Evolutionary conservation across 805 yeast genomes (phyloP), one percentile per base, ranked within the genome.

Genomic region (Citeromyces matritensis): DNA sequence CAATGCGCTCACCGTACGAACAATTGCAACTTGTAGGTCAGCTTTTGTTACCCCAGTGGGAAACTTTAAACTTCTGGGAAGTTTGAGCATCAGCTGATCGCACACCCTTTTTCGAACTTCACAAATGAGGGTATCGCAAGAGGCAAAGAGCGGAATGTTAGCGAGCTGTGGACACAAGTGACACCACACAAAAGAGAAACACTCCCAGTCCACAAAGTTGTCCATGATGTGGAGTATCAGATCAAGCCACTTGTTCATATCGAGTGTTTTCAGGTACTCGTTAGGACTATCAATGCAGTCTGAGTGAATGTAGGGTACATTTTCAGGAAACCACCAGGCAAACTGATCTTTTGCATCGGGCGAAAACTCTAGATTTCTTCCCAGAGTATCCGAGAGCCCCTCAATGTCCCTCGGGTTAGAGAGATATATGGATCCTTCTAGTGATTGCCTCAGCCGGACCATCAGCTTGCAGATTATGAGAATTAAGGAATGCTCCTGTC

Each of bases 101-200:
- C 83, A 74, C 2, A 77, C 42, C 1, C 41, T 15, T 7, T 36
- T 33, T 35, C 66, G 58, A 13, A 73, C 49, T 12, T 53, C 44
- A 26, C 53, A 40, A 9, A 70, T 57, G 15, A 58, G 60, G 4
- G 49, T 49, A n/a, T 45, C 48, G 15, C 64, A 54, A 3, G 56
- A 49, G 23, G 53, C 48, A 39, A 77, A 77, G 6, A 82, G 51
- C 9, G 50, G 51, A 38, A 72, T 46, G 40, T 73, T 75, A 8
- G 80, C 58, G 21, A 82, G 43, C 42, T 81, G 93, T 0, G 82
- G 69, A 42, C 84, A 73, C 33, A 80, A 59, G 47, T 78, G 83
- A 0, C 79, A 69, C 59, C 76, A 57, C 1, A 73, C 49, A 42
- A 60, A 77, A 0, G 85, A 71, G 47, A 74, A 81, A 1, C 71